A percentile compares a stretch with the other conserved stretches of the same genome.
Conservation (phyloP, 139 green algal species). For the Chlorella sorokiniana region DNA sequence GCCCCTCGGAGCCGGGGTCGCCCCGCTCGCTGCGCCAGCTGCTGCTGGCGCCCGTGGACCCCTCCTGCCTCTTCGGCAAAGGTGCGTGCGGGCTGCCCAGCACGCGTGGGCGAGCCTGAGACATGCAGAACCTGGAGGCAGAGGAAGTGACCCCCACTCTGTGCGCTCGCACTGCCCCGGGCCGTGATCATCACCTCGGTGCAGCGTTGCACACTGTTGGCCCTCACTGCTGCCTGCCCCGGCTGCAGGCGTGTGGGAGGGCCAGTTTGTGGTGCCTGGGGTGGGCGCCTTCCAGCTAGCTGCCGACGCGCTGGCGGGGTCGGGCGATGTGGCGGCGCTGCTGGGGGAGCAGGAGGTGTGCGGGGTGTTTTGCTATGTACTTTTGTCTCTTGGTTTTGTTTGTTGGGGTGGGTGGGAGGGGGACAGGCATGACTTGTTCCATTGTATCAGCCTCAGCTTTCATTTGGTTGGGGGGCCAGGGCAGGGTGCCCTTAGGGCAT, state of each 20-base stretch:
- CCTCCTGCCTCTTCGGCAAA: constrained; percentile 24
- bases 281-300: constrained; percentile 23
- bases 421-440: not conserved
- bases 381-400: not conserved
- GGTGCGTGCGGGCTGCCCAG: not conserved
- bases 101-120: too few relatives aligned
- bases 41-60: constrained; percentile 28
- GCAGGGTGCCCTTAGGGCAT: not conserved
- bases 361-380: not conserved
- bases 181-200: too few relatives aligned
- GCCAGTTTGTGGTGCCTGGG: constrained; percentile 31
- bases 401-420: not conserved
- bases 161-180: too few relatives aligned
- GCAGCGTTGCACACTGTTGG: not conserved
- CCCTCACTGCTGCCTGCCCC: not conserved
- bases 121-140: too few relatives aligned
- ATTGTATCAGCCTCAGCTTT: too few relatives aligned
- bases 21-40: constrained; percentile 24
- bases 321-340: constrained; percentile 27
- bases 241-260: constrained; percentile 33
- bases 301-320: constrained; percentile 34
- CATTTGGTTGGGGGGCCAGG: too few relatives aligned
- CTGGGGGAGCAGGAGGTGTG: constrained; percentile 30
- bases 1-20: constrained; percentile 8
- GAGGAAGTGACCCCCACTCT: too few relatives aligned